Conservation (phyloP, 2,329 filamentous ascomycete genomes). For the Colletotrichum sp. region DNA sequence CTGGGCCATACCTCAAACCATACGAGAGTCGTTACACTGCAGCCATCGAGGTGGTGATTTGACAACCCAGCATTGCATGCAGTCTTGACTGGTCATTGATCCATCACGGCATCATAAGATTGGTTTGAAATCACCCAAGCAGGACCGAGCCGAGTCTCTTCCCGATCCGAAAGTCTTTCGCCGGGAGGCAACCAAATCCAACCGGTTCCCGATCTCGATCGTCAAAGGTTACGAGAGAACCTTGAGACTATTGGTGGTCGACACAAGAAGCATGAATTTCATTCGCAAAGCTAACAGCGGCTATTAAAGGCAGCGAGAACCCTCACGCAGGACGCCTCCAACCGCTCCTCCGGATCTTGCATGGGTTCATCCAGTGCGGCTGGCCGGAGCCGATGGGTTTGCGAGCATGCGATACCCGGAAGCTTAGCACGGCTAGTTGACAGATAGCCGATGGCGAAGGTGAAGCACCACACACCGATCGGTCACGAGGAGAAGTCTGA, state of each 20-base stretch:
- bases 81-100: neutral
- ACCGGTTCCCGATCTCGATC: neutral
- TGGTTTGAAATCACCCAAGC: neutral
- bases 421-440: neutral
- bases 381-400: neutral
- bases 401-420: neutral
- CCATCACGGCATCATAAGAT: neutral
- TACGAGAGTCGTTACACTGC: neutral
- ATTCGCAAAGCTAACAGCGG: neutral
- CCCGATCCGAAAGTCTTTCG: neutral
- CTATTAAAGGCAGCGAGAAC: neutral
- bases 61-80: rapidly evolving
- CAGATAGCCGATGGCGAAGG: neutral
- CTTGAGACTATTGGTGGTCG: neutral
- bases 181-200: neutral
- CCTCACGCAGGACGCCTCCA: neutral
- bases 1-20: rapidly evolving
- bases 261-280: neutral
- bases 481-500: neutral
- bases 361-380: neutral
- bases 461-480: neutral
- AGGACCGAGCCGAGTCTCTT: neutral
- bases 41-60: neutral
- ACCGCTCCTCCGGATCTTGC: neutral
- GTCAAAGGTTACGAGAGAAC: neutral